Evolutionary conservation across 305 asterid genomes (phyloP).

Genomic region (Solanum hybrid): DNA sequence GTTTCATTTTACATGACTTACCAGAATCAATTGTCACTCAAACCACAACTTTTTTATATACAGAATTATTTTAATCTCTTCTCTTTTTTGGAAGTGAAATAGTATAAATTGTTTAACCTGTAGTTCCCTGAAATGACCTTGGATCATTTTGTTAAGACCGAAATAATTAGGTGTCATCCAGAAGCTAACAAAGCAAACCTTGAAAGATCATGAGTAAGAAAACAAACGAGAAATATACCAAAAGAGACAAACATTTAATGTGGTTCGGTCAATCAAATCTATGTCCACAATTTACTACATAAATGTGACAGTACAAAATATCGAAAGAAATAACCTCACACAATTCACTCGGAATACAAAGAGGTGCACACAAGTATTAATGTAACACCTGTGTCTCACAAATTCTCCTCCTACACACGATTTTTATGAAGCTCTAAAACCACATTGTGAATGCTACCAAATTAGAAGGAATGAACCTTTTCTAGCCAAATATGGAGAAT

Average conservation of each 20-base stretch:
- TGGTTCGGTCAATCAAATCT: background rate
- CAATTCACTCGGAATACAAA: background rate
- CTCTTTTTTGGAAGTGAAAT: background rate
- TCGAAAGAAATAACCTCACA: background rate
- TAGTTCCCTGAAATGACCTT: background rate
- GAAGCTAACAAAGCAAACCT: background rate
- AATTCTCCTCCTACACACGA: background rate
- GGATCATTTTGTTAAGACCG: background rate
- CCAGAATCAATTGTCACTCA: background rate
- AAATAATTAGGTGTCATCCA: too few species aligned
- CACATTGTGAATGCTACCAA: too few species aligned
- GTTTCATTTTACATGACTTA: background rate
- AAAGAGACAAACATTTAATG: background rate
- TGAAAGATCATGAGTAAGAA: background rate
- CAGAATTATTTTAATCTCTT: background rate
- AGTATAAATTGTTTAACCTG: background rate
- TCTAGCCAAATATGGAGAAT: background rate
- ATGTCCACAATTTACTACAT: background rate
- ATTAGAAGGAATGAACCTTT: background rate
- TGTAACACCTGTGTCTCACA: background rate
- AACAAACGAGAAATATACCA: background rate
- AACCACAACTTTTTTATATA: background rate
- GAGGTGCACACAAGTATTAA: background rate
- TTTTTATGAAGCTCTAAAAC: too few species aligned
- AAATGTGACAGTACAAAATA: background rate